Evolutionary conservation across 441 rosid genomes (phyloP).

Genomic region (Adansonia rubrostipa): DNA sequence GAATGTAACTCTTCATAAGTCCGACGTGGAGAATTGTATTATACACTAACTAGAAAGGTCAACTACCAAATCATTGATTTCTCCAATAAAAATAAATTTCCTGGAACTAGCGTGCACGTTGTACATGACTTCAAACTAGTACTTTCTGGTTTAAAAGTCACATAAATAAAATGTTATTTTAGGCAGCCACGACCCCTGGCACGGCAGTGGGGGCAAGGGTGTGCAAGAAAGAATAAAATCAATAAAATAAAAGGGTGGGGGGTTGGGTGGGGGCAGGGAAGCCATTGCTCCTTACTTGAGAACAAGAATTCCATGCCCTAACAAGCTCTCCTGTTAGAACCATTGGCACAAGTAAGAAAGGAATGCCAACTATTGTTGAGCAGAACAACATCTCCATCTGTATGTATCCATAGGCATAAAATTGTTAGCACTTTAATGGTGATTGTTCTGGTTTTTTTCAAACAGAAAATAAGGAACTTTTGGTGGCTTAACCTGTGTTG

Average conservation of each 20-base stretch:
- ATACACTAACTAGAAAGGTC: background rate
- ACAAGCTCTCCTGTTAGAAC: conserved; percentile 75
- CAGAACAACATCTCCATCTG: conserved; percentile 96
- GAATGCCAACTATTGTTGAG: conserved; percentile 81
- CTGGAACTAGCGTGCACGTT: background rate
- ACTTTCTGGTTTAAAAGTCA: background rate
- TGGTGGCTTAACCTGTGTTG: conserved; percentile 59
- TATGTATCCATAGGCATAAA: too few relatives aligned
- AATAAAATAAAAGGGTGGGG: background rate
- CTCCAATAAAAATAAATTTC: background rate
- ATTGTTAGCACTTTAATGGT: too few relatives aligned
- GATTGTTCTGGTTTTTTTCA: background rate
- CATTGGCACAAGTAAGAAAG: conserved; percentile 87
- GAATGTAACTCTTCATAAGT: background rate
- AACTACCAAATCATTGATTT: conserved; percentile 2
- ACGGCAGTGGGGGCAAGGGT: background rate
- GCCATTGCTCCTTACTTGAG: conserved; percentile 46
- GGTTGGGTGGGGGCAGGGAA: background rate
- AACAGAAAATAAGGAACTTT: background rate
- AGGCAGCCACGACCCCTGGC: background rate
- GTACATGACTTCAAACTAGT: background rate
- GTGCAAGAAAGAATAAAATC: background rate
- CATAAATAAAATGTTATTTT: conserved; percentile 1
- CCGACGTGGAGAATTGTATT: background rate
- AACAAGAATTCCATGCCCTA: conserved; percentile 79